These are phyloP conservation scores for Lachancea fermentati DNA, from an alignment of 805 yeast genomes.

Conservation along the genomic window DNA sequence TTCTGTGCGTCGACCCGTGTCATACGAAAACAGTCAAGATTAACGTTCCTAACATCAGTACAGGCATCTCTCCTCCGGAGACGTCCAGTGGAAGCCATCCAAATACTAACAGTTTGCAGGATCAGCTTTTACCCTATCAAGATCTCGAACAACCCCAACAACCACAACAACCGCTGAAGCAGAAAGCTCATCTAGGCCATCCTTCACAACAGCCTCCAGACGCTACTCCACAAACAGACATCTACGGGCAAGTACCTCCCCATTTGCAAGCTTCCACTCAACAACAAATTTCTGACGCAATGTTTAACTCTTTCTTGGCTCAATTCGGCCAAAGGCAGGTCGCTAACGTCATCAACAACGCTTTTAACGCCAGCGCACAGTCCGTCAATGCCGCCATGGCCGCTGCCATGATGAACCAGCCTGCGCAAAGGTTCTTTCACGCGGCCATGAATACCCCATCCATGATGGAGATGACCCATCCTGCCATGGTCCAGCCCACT, in stretches of 20 bases:
- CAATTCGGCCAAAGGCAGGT: conserved; percentile 31
- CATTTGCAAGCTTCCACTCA: conserved; percentile 3
- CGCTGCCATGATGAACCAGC: conserved; percentile 21
- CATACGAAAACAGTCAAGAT: conserved; percentile 10
- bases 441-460: conserved; percentile 19
- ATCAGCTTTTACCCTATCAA: conserved; percentile 23
- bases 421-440: conserved; percentile 26
- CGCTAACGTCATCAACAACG: conserved; percentile 14
- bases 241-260: conserved; percentile 6
- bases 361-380: conserved; percentile 16
- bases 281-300: conserved; percentile 30
- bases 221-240: conserved; percentile 17
- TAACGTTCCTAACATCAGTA: conserved; percentile 15
- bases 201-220: conserved; percentile 7
- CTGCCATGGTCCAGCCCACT: conserved; percentile 15
- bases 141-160: conserved; percentile 17
- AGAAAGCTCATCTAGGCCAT: conserved; percentile 10
- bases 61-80: conserved; percentile 8
- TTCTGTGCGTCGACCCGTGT: neutral
- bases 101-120: conserved; percentile 17
- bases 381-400: conserved; percentile 20
- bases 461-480: conserved; percentile 23
- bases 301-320: conserved; percentile 31
- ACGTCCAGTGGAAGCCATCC: conserved; percentile 2
- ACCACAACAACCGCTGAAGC: conserved; percentile 13